Conservation (phyloP, 1,284 basidiomycete genomes). For the Coniferiporia weirii region DNA sequence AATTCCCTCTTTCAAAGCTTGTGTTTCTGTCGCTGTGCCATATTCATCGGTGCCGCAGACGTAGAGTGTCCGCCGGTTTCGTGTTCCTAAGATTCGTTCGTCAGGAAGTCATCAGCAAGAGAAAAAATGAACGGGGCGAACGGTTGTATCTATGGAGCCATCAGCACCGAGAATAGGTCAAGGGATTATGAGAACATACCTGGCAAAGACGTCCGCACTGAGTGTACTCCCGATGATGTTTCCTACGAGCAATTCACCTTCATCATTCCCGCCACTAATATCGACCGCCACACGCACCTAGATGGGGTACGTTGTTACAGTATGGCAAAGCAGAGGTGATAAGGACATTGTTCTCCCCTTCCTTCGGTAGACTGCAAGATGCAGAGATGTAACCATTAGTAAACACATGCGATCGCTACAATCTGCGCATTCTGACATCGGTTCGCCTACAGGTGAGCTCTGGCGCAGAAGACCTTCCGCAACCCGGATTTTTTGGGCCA, state of each 20-base stretch:
- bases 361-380: constrained; percentile 66
- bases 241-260: constrained; percentile 40
- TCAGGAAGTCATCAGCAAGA: neutral
- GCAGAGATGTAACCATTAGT: neutral
- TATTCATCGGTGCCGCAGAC: constrained; percentile 99
- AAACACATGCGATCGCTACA: neutral
- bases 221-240: constrained; percentile 98
- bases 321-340: constrained; percentile 97
- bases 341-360: constrained; percentile 82
- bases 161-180: constrained; percentile 18
- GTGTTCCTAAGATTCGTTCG: constrained; percentile 46
- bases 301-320: constrained; percentile 98
- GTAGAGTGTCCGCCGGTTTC: constrained; percentile 73
- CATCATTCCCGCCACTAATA: neutral
- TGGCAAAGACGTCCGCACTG: constrained; percentile 94
- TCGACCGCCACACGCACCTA: constrained; percentile 50
- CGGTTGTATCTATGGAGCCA: constrained; percentile 54
- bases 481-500: constrained; percentile 64
- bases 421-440: constrained; percentile 25
- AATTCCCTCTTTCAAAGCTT: constrained; percentile 91
- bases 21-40: constrained; percentile 97
- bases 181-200: constrained; percentile 47
- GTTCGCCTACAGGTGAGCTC: constrained; percentile 32
- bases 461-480: constrained; percentile 57
- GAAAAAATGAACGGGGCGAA: constrained; percentile 33